Base-by-base conservation (phyloP, 352 stramenopile genomes). In the Globisporangium ultimum region DNA sequence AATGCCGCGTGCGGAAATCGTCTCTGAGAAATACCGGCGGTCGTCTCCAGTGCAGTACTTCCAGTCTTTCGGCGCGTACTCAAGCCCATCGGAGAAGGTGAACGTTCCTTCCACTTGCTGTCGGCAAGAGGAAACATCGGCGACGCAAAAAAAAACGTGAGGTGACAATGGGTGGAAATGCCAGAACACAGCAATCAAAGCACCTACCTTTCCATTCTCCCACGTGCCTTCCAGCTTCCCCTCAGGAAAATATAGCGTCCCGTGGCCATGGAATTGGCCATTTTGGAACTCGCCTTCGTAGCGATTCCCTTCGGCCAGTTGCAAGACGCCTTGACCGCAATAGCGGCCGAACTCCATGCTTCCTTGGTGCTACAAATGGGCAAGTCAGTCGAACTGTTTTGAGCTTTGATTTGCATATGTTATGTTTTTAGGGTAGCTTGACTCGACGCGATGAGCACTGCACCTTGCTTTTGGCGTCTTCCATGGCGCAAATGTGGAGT, bases 241-340 rank as follows among this genome's bases (percentile, higher is more conserved):
- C 40, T 90, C 74, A 1, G 68, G 38, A 43, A 93, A 89, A 62
- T 73, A 89, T 2, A 93, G 72, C 24, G 76, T 91, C 11, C 84
- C 84, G 11, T 68, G 76, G 28, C 84, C 84, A 49, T 93, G 84
- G 61, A 93, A 93, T 21, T 89, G 74, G 3, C 84, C 84, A 20
- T 93, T 89, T 32, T 74, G 61, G 60, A 91, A 93, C 50, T 91
- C 84, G 38, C 84, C 82, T 69, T 93, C 84, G 66, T 93, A 93
- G 8, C 76, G 73, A 12, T 75, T 86, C 14, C 82, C 82, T 42
- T 90, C 77, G 4, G 74, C 47, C 13, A 90, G 66, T 18, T 87
- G 67, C 28, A 90, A 53, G 32, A 78, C 70, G 5, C 78, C 80
- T 6, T 74, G 68, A 0, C 80, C 78, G n/a, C 77, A 80, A 61